Evolutionary conservation across 2,329 filamentous ascomycete species (phyloP), one percentile per base, ranked within the genome.

Genomic region (Sarocladiaceae sp.): DNA sequence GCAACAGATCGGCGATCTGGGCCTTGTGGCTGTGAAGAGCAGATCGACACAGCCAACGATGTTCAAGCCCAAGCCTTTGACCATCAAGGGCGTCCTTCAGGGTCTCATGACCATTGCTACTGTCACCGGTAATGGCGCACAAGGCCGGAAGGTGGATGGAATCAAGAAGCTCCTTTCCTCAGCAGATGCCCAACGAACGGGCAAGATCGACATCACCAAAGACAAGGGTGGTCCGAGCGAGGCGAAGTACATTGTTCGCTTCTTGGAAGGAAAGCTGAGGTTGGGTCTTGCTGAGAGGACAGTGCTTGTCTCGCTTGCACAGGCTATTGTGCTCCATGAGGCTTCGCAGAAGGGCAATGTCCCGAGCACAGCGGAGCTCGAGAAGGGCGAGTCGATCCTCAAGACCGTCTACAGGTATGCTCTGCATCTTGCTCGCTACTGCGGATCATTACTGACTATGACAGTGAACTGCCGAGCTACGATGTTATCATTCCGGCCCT

Each of bases 131-230:
- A 88, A 89, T 63, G 93, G 93, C 39, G 87, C 92, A 1, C 94
- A 97, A 66, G 85, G 87, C 13, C 84, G 89, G 55, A 99, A 99
- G 69, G 88, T 99, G 13, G 90, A 92, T 56, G 84, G 85, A 7
- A 99, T 99, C 74, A 97, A 97, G 75, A 97, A 97, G 69, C 76
- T 99, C 4, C 75, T 99, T n/a, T 93, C 94, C 10, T 83, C 93
- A 28, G 90, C 94, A 1, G 93, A 97, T 71, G 77, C 88, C 1
- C 78, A 85, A 49, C 78, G 77, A 6, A 75, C 80, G 5, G 87
- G 86, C 29, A 94, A 94, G 65, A 83, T 96, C 37, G 93, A 97
- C 65, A 96, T 97, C 59, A 86, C 79, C 51, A 88, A 95, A 65
- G 87, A 97, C 66, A 97, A 96, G 71, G 93, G 93, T 28, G 93